Evolutionary conservation across 257 asterid genomes (phyloP), one percentile per base, ranked within the genome.

Genomic region (Capsicum chinense): DNA sequence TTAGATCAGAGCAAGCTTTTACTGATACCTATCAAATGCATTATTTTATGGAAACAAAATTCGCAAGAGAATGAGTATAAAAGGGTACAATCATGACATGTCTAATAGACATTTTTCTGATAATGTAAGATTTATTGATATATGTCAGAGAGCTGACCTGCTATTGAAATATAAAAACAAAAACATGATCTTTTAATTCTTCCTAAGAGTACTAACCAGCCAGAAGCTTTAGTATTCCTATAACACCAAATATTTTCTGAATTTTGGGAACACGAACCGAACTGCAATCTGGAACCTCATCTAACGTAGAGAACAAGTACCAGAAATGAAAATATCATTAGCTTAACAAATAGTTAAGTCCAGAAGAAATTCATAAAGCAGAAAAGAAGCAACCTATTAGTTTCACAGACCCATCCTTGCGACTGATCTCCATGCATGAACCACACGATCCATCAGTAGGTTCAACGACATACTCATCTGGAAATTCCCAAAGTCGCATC

Each of bases 401-500:
- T 82, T 84, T 88, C 86, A 93, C 86, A 83, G 98, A 92, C 33
- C 93, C 98, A 84, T 90, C 90, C 62, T 59, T 76, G 82, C 95
- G 97, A 66, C 91, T 92, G 90, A 97, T 88, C 66, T 91, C 83
- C 88, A 94, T 79, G 85, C 88, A 92, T 14, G 92, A 90, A 52
- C 92, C 91, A 64, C 93, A 90, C 57, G 98, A 92, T 64, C 99
- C 98, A 83, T 94, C 98, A 39, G 91, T 92, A 4, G 99, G 98
- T 89, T 96, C 98, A 44, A 96, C 79, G 17, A 96, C 86, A 64
- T 93, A 96, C 74, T 94, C 97, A 85, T 93, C 94, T 1, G 95
- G 90, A 68, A 96, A 96, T 86, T 96, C 98, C 98, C 98, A 94
- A 8, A 96, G 90, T 47, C 98, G 92, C 98, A 96, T 90, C 88